Base-by-base conservation (phyloP, 352 stramenopile genomes). In the Phytophthora foliorum region DNA sequence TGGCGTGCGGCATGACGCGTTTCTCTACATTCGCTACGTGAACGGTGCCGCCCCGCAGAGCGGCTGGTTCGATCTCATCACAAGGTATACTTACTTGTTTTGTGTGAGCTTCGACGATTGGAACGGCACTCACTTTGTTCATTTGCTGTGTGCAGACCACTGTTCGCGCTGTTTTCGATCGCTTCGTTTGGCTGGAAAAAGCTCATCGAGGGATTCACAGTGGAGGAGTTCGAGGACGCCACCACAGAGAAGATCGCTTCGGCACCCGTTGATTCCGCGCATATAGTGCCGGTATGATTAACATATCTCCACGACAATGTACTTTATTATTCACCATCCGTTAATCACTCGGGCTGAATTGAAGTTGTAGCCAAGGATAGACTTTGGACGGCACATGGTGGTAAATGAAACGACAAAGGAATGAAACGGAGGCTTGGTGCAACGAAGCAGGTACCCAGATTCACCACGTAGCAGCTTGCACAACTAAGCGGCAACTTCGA, bases 21-120 rank as follows among this genome's bases (percentile, higher is more conserved):
- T 94, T 57, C 73, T 96, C 27, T 96, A 95, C 68, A 96, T 96
- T 48, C 75, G 67, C 34, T 95, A 95, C 69, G 84, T 96, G 41
- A 96, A 96, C 60, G 86, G 85, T 27, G 87, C 84, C 2, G 60
- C 69, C 19, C 75, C 83, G 17, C 87, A 84, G 41, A 68, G 68
- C 32, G 74, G 84, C 14, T 96, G 88, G 88, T 71, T 94, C 27
- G 82, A 92, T 57, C 53, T 89, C 44, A 67, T 92, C 38, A 74
- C 84, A 59, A 82, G 79, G 82, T 92, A 72, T 49, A 54, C 21
- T 25, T 16, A 24, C 4, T 34, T 32, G 38, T 31, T 17, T 10
- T 32, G 38, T 31, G 24, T 10, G n/a, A 44, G 36, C 6, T 41
- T 39, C 10, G 58, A 17, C 22, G 14, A 31, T 45, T 45, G 36